Evolutionary conservation across 768 basidiomycete species (phyloP).

Genomic region (Neoboletus brunneissimus): DNA sequence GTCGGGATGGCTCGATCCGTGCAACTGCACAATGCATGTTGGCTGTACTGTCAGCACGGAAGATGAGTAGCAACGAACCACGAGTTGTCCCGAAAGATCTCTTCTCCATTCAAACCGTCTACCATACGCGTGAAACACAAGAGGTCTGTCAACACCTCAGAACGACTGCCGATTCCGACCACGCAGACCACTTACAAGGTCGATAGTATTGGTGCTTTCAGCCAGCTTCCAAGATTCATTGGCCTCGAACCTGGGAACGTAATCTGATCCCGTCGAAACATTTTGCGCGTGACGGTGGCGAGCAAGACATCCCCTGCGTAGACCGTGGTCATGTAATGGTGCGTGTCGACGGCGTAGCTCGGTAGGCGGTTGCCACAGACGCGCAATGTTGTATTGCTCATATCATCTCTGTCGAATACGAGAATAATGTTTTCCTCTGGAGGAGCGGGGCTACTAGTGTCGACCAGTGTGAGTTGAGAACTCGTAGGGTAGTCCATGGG

Average conservation of each 20-base stretch:
- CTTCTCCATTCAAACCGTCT: slow-evolving; percentile 16
- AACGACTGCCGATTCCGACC: neutral
- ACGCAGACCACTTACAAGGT: slow-evolving; percentile 10
- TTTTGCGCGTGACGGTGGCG: slow-evolving; percentile 16
- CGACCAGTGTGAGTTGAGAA: slow-evolving; percentile 19
- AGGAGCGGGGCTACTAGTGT: neutral
- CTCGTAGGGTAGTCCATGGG: slow-evolving; percentile 2
- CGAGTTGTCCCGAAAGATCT: neutral
- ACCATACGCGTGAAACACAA: slow-evolving; percentile 5
- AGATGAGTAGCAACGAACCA: slow-evolving; percentile 11
- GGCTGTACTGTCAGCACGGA: neutral
- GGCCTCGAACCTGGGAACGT: slow-evolving; percentile 10
- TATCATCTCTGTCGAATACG: slow-evolving; percentile 12
- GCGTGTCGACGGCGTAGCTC: slow-evolving; percentile 12
- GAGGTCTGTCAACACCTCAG: slow-evolving; percentile 7
- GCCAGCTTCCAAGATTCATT: slow-evolving; percentile 13
- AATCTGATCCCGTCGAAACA: slow-evolving; percentile 11
- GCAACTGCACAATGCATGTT: slow-evolving; percentile 3
- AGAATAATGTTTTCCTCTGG: slow-evolving; percentile 1
- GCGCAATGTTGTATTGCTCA: slow-evolving; percentile 12
- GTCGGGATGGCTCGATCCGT: slow-evolving; percentile 3
- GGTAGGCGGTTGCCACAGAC: neutral
- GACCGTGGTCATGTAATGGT: slow-evolving; percentile 4
- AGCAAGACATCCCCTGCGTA: neutral
- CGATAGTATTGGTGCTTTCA: slow-evolving; percentile 3